A percentile compares a stretch with the other conserved stretches of the same genome.
These are phyloP conservation scores for Hypoxylon perforatum DNA, from an alignment of 495 filamentous ascomycete genomes.

Conservation along the genomic window DNA sequence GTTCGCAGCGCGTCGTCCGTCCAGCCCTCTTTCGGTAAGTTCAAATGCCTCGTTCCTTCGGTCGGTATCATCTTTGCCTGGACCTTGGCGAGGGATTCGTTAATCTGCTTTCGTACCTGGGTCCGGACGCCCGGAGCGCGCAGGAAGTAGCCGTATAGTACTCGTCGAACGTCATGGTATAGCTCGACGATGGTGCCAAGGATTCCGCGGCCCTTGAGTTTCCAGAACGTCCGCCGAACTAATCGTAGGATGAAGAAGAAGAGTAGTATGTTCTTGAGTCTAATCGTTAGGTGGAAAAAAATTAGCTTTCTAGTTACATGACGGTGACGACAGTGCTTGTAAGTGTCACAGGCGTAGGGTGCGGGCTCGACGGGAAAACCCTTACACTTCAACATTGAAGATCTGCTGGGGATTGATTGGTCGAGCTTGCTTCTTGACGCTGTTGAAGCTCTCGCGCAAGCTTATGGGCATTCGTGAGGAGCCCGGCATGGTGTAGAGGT, in stretches of 20 bases:
- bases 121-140: slow-evolving; percentile 83
- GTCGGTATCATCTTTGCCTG: slow-evolving; percentile 84
- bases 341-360: not conserved
- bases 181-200: slow-evolving; percentile 79
- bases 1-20: slow-evolving; percentile 78
- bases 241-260: slow-evolving; percentile 89
- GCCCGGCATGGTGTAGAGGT: slow-evolving; percentile 63
- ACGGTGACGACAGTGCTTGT: slow-evolving; percentile 1
- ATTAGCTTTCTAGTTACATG: slow-evolving; percentile 17
- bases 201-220: slow-evolving; percentile 88
- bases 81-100: slow-evolving; percentile 77
- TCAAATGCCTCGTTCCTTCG: slow-evolving; percentile 76
- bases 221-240: slow-evolving; percentile 80
- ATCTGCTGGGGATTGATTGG: slow-evolving; percentile 68
- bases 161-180: slow-evolving; percentile 74
- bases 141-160: slow-evolving; percentile 86
- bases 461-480: slow-evolving; percentile 74
- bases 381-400: slow-evolving; percentile 86
- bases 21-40: slow-evolving; percentile 89
- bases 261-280: slow-evolving; percentile 89
- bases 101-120: slow-evolving; percentile 83
- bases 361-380: slow-evolving; percentile 28
- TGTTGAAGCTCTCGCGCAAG: slow-evolving; percentile 70
- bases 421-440: slow-evolving; percentile 60
- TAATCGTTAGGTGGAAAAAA: slow-evolving; percentile 50